Percentiles rank a stretch among this genome's conserved stretches.
These are phyloP conservation scores for Acacia melanoxylon DNA, from an alignment of 306 rosid species.

Conservation along the genomic window DNA sequence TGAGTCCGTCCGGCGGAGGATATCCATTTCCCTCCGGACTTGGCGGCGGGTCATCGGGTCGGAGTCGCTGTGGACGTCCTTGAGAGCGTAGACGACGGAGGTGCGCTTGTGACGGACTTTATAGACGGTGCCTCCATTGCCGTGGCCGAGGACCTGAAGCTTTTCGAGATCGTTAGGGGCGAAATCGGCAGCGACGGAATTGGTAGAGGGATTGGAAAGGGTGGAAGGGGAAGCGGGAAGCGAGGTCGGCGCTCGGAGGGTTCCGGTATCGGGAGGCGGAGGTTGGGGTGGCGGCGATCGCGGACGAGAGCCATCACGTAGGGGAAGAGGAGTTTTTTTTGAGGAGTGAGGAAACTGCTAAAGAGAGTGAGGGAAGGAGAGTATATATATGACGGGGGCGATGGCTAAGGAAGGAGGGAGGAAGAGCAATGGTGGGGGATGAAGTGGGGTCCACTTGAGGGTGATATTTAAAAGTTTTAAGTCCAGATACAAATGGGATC, in stretches of 20 bases:
- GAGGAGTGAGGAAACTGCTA: neutral
- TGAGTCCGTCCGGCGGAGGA: constrained; percentile 85
- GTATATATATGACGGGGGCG: constrained; percentile 21
- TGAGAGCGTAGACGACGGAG: constrained; percentile 56
- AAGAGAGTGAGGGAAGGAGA: neutral
- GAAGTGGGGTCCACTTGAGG: constrained; percentile 31
- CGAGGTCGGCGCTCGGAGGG: constrained; percentile 46
- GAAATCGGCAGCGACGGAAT: constrained; percentile 23
- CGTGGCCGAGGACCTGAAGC: constrained; percentile 81
- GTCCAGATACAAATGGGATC: neutral
- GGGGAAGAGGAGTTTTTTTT: neutral
- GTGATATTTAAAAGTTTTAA: neutral
- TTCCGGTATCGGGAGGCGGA: constrained; percentile 58
- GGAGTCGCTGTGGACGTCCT: constrained; percentile 53
- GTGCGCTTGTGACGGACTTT: constrained; percentile 77
- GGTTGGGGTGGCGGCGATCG: constrained; percentile 74
- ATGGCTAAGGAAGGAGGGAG: constrained; percentile 39
- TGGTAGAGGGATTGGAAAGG: constrained; percentile 11
- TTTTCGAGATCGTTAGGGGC: constrained; percentile 55
- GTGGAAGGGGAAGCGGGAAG: constrained; percentile 40
- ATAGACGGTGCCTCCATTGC: constrained; percentile 93
- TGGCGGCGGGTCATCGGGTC: constrained; percentile 71
- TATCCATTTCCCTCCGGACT: constrained; percentile 61
- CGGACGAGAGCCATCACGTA: constrained; percentile 71
- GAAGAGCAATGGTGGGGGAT: neutral